A percentile compares a stretch with the other conserved stretches of the same genome.
Evolutionary conservation across 2,329 filamentous ascomycete genomes (phyloP).

Genomic region (Pseudocercospora vitis): DNA sequence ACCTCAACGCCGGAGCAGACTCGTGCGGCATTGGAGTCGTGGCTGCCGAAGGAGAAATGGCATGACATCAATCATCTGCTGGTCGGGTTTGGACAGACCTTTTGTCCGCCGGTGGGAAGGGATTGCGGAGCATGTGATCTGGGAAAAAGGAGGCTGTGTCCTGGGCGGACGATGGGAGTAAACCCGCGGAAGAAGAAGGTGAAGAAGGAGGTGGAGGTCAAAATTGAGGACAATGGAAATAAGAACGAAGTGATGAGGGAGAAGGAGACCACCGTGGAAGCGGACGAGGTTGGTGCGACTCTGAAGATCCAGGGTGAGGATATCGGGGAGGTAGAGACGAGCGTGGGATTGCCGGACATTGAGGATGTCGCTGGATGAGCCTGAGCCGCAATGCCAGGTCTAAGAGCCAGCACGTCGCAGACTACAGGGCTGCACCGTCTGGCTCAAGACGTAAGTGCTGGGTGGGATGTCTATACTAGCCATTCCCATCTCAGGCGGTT

Average conservation of each 20-base stretch:
- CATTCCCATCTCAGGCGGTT: no score
- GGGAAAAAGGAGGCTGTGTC: constrained; percentile 72
- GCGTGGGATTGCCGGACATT: constrained; percentile 21
- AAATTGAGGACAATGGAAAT: constrained; percentile 34
- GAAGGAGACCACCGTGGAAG: constrained; percentile 32
- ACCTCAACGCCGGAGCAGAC: constrained; percentile 82
- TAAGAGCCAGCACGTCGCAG: no score
- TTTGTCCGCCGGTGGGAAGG: constrained; percentile 76
- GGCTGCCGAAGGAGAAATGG: constrained; percentile 84
- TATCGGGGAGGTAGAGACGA: constrained; percentile 26
- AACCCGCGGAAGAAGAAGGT: no score
- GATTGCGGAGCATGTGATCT: constrained; percentile 85
- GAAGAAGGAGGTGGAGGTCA: constrained; percentile 50
- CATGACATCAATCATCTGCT: constrained; percentile 88
- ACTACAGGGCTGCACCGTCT: no score
- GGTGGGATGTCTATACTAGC: no score
- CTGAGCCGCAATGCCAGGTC: no score
- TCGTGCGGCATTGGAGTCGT: constrained; percentile 69
- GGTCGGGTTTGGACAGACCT: constrained; percentile 83
- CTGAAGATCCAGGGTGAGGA: constrained; percentile 34
- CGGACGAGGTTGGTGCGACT: constrained; percentile 32
- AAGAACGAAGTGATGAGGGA: constrained; percentile 29
- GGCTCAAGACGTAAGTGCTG: no score
- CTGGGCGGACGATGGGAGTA: constrained; percentile 46
- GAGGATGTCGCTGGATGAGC: constrained; percentile 19